Evolutionary conservation across 345 rosid genomes (phyloP), one percentile per base, ranked within the genome.

Genomic region (Hibiscus mutabilis): DNA sequence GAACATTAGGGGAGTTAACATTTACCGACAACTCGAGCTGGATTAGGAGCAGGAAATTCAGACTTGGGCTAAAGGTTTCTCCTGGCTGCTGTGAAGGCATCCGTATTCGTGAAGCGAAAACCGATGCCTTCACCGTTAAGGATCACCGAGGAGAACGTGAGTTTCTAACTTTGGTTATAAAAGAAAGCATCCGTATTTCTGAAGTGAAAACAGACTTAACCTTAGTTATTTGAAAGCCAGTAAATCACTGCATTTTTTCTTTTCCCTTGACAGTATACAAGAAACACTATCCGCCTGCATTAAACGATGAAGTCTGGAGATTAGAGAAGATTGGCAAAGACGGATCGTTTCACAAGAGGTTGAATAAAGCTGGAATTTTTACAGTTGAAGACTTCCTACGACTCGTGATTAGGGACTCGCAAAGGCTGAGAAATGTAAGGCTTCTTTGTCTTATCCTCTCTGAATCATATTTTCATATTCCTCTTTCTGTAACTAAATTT

Each of bases 21-120:
- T 92, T 95, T 76, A 95, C 99, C 0, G 99, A 95, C 58, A 95
- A 95, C 81, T 95, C 98, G 6, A 95, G 99, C 74, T 95, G 99
- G 99, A 92, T 91, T 62, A 89, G 99, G 79, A 90, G 99, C 83
- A 85, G 99, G 81, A 96, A 96, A 73, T 96, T 96, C 76, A 92
- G 99, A 83, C 84, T 96, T 1, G 99, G 99, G 75, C 78, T 92
- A 79, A 90, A 80, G 83, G 89, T 92, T 68, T 74, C 91, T 59
- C 73, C 85, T 25, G 98, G 94, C 67, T 86, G 60, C 80, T 89
- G 86, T 79, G 97, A 90, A 62, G 89, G 89, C n/a, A 73, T 91
- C 62, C 97, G 85, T 68, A 82, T 92, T 11, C 91, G 97, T 42
- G 99, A 96, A 84, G 99, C 99, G 1, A 96, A 92, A 83, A 90